Conservation (phyloP, 495 filamentous ascomycete genomes). For the Pyrenula massariospora region DNA sequence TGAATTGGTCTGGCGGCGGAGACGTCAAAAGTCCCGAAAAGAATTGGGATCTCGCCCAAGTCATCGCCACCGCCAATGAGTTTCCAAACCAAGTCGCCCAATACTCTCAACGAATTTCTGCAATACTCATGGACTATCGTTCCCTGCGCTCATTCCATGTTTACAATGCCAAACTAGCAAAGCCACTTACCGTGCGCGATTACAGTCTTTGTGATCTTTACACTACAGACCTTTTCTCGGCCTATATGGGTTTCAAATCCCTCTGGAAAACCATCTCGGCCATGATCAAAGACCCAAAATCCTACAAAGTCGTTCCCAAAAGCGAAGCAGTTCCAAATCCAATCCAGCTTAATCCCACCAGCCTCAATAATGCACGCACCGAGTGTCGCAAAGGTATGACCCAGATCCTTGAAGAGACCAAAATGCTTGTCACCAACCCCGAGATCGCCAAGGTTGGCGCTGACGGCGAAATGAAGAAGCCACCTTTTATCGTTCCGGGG, state of each 20-base stretch:
- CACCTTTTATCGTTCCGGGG: conserved; percentile 5
- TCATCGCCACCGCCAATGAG: conserved; percentile 15
- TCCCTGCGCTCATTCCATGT: conserved; percentile 18
- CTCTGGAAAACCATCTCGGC: conserved; percentile 5
- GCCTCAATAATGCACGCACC: not conserved
- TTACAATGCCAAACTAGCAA: conserved; percentile 8
- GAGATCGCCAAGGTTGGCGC: conserved; percentile 3
- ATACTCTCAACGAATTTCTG: conserved; percentile 16
- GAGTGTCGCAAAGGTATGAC: conserved; percentile 6
- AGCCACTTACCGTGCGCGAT: conserved; percentile 15
- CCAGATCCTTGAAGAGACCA: conserved; percentile 7
- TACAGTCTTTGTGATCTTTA: conserved; percentile 21
- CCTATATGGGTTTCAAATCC: conserved; percentile 18
- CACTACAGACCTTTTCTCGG: conserved; percentile 20
- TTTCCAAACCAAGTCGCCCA: conserved; percentile 20
- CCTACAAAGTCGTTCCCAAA: conserved; percentile 4
- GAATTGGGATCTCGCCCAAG: conserved; percentile 16
- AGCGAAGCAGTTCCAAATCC: conserved; percentile 4
- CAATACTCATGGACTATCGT: conserved; percentile 15
- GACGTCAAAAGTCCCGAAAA: conserved; percentile 18
- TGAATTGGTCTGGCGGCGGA: conserved; percentile 23
- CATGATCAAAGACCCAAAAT: conserved; percentile 5
- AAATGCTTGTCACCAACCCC: conserved; percentile 4
- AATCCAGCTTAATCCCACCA: conserved; percentile 2
- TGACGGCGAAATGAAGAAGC: conserved; percentile 2